Conservation (phyloP, 2,329 filamentous ascomycete genomes). For the Zymoseptoria ardabiliae region DNA sequence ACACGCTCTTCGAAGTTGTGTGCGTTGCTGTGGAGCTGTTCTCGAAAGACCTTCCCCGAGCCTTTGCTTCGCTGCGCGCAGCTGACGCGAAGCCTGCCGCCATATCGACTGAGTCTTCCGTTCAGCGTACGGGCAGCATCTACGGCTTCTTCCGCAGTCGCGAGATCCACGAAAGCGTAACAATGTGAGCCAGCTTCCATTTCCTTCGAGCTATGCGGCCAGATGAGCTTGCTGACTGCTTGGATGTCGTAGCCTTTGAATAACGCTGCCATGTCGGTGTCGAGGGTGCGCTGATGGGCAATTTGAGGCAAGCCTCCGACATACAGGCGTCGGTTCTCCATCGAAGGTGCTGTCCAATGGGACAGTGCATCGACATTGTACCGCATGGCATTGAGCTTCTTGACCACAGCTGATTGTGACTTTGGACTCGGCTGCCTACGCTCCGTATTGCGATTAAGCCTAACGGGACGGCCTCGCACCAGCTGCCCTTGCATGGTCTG, state of each 20-base stretch:
- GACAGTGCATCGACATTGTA: constrained; percentile 27
- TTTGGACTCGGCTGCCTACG: neutral
- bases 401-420: neutral
- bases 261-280: constrained; percentile 37
- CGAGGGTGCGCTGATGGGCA: constrained; percentile 35
- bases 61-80: constrained; percentile 11
- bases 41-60: constrained; percentile 1
- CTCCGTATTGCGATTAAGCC: constrained; percentile 43
- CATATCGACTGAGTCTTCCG: constrained; percentile 16
- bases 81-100: constrained; percentile 17
- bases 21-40: neutral
- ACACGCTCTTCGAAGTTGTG: neutral
- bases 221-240: constrained; percentile 41
- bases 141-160: constrained; percentile 20
- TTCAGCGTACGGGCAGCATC: constrained; percentile 19
- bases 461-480: constrained; percentile 53
- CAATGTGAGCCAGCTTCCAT: constrained; percentile 11
- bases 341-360: constrained; percentile 20
- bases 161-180: constrained; percentile 29
- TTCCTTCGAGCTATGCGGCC: constrained; percentile 10
- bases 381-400: constrained; percentile 26
- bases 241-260: constrained; percentile 41
- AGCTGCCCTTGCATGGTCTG: constrained; percentile 47
- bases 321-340: constrained; percentile 36
- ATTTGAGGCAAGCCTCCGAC: constrained; percentile 42